phyloP scores from a whole-genome alignment of 495 filamentous ascomycete species.

The Pseudoneurospora amorphoporcata region DNA sequence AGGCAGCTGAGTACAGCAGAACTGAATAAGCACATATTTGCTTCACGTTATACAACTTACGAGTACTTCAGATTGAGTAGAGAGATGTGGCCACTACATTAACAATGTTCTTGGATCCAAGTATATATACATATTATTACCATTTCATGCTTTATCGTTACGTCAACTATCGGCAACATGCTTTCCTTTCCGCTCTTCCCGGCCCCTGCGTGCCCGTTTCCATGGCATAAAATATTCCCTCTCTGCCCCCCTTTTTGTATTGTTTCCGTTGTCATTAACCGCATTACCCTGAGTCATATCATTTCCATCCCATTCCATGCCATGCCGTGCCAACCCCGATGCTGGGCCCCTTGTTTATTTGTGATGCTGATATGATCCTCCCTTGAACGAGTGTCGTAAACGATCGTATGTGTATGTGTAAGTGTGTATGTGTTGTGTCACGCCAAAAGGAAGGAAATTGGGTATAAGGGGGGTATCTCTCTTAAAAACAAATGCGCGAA shows the following conservation, averaged over 20 bases:
- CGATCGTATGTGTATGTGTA: background rate
- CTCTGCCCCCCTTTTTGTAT: background rate
- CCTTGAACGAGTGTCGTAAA: background rate
- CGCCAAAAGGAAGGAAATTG: background rate
- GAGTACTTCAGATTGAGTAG: no score
- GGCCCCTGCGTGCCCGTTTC: background rate
- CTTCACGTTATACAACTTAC: no score
- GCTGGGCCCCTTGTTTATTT: background rate
- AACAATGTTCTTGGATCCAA: background rate
- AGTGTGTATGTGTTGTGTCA: background rate
- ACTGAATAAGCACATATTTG: no score
- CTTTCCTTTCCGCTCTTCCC: background rate
- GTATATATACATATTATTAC: background rate
- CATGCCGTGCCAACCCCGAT: background rate
- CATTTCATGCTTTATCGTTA: background rate
- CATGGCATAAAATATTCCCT: background rate
- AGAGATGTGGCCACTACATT: no score
- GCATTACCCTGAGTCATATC: background rate
- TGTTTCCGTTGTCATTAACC: background rate
- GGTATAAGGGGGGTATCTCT: background rate
- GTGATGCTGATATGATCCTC: background rate
- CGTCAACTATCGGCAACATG: background rate
- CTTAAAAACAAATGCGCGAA: background rate
- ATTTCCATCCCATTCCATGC: background rate
- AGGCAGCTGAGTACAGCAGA: no score